These are phyloP conservation scores for Ustilaginoidea virens DNA, from an alignment of 2,329 filamentous ascomycete genomes.

Conservation along the genomic window DNA sequence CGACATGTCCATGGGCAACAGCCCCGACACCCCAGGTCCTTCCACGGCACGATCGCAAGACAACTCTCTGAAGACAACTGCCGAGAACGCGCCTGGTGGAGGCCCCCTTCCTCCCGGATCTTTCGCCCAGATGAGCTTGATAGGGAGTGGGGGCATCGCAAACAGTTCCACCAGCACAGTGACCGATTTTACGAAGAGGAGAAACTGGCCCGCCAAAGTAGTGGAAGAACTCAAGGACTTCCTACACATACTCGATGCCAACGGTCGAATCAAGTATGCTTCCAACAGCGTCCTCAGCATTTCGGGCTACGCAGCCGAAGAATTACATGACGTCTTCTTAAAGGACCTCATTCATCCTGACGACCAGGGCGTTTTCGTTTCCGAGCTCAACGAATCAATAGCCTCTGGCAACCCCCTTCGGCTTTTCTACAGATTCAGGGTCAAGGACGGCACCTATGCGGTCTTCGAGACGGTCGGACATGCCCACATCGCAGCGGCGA, in stretches of 20 bases:
- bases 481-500: slow-evolving; percentile 65
- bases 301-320: slow-evolving; percentile 58
- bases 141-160: slow-evolving; percentile 8
- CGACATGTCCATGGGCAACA: slow-evolving; percentile 6
- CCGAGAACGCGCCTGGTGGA: slow-evolving; percentile 24
- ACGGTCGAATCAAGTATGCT: slow-evolving; percentile 73
- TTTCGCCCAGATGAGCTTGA: slow-evolving; percentile 17
- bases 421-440: slow-evolving; percentile 76
- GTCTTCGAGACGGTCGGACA: slow-evolving; percentile 91
- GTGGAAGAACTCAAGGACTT: slow-evolving; percentile 84
- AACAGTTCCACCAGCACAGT: slow-evolving; percentile 28
- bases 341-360: slow-evolving; percentile 75
- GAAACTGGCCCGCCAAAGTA: slow-evolving; percentile 76
- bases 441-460: slow-evolving; percentile 53
- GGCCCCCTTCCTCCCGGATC: slow-evolving; percentile 25
- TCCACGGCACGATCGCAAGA: slow-evolving; percentile 13
- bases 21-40: slow-evolving; percentile 12
- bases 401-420: slow-evolving; percentile 64
- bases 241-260: slow-evolving; percentile 70
- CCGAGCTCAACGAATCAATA: slow-evolving; percentile 82
- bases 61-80: slow-evolving; percentile 18
- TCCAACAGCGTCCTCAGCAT: slow-evolving; percentile 62
- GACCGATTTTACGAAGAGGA: slow-evolving; percentile 44
- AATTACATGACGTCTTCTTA: slow-evolving; percentile 61
- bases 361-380: slow-evolving; percentile 67